Evolutionary conservation across 352 stramenopile species (phyloP), one percentile per base, ranked within the genome.

Genomic region (Globisporangium barbulae): DNA sequence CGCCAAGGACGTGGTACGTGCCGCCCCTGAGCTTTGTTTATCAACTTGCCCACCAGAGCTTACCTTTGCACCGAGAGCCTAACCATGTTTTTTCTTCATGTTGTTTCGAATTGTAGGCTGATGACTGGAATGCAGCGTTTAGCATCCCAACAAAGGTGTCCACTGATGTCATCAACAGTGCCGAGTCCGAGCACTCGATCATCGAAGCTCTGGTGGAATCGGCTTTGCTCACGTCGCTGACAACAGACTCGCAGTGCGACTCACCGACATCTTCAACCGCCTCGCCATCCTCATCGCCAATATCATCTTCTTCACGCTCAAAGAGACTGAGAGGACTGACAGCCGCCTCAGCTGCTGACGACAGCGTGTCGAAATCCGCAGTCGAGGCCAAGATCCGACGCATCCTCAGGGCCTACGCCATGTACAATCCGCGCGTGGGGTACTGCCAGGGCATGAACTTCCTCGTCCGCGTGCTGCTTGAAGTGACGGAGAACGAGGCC

Each of bases 401-500:
- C 8, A 81, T 96, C 1, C 67, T 96, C 44, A 79, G 84, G 21
- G 85, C 85, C 5, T 94, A 93, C 53, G 81, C 89, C 17, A 74
- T 91, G 67, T 89, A 92, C 70, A 94, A 94, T 41, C 85, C 85
- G 2, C 72, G 78, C 3, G 82, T 94, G 0, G 85, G 85, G 17
- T 96, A 96, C 65, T 94, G 84, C 61, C 88, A 96, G 72, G 88
- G 88, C n/a, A 93, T 96, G 83, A 91, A 89, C 37, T 93, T 94
- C 47, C 69, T 96, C 47, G 82, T 92, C 6, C 73, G 82, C 0
- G 76, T 92, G 42, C 64, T 96, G 13, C 75, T 89, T 30, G 81
- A 93, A 44, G 76, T 90, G 12, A 71, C 79, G 0, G 69, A 82
- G 5, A 75, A 87, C 45, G 83, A 94, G 67, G 81, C 81, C 22